phyloP scores from a whole-genome alignment of 1,139 yeast genomes.

The Kazachstania sp. region DNA sequence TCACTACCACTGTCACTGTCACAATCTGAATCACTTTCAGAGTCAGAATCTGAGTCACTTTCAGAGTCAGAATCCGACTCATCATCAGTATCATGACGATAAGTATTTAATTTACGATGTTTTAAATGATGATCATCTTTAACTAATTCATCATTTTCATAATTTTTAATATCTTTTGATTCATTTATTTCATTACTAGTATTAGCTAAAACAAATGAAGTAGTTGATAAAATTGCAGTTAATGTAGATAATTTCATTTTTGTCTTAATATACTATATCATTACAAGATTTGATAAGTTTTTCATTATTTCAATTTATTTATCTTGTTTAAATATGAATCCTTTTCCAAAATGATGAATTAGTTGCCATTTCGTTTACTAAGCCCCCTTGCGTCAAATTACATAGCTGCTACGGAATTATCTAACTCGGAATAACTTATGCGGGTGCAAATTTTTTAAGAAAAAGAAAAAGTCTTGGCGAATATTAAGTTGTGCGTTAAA shows the following conservation, averaged over 20 bases:
- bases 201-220: background rate
- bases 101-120: background rate
- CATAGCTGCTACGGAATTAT: background rate
- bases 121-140: background rate
- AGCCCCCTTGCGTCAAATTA: background rate
- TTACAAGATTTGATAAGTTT: too few relatives aligned
- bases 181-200: background rate
- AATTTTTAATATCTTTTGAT: background rate
- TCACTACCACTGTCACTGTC: background rate
- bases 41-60: background rate
- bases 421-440: background rate
- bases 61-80: background rate
- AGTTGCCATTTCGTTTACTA: background rate
- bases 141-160: background rate
- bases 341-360: too few relatives aligned
- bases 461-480: constrained; percentile 2
- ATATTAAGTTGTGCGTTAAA: too few relatives aligned
- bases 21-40: background rate
- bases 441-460: background rate
- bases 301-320: too few relatives aligned
- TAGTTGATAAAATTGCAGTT: background rate
- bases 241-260: constrained; percentile 1
- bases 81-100: background rate
- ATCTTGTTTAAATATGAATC: too few relatives aligned
- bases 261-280: too few relatives aligned